These are phyloP conservation scores for Lophiostoma macrostomum DNA, from an alignment of 495 filamentous ascomycete genomes.

Conservation along the genomic window DNA sequence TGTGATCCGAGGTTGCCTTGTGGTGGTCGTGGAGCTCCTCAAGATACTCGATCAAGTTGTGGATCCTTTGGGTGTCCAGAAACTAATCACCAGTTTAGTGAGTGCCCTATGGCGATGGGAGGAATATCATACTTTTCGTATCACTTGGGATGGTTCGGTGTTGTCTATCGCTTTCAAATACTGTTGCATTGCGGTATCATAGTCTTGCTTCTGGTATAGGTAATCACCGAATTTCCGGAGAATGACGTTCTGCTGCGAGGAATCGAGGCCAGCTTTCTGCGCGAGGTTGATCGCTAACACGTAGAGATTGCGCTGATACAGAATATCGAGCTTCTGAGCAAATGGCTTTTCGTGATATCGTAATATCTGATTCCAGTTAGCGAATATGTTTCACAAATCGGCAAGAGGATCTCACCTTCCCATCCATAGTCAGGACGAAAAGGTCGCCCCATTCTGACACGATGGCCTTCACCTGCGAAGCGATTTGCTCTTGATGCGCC, in stretches of 20 bases:
- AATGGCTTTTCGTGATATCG: slow-evolving; percentile 91
- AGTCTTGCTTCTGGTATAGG: slow-evolving; percentile 91
- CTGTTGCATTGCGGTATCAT: slow-evolving; percentile 96
- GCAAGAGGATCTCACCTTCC: slow-evolving; percentile 60
- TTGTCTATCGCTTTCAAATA: slow-evolving; percentile 95
- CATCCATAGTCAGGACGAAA: slow-evolving; percentile 81
- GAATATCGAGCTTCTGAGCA: slow-evolving; percentile 85
- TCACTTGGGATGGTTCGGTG: slow-evolving; percentile 90
- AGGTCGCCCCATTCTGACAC: slow-evolving; percentile 90
- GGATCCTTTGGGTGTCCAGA: slow-evolving; percentile 91
- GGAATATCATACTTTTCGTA: slow-evolving; percentile 65
- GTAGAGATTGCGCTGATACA: slow-evolving; percentile 92
- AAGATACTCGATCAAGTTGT: slow-evolving; percentile 95
- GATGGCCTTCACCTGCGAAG: slow-evolving; percentile 72
- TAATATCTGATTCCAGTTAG: slow-evolving; percentile 55
- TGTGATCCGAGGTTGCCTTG: slow-evolving; percentile 92
- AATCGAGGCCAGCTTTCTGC: slow-evolving; percentile 77
- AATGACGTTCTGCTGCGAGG: slow-evolving; percentile 80
- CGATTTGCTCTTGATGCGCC: slow-evolving; percentile 79
- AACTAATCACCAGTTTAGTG: slow-evolving; percentile 53
- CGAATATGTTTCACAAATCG: neutral
- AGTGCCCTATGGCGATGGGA: neutral
- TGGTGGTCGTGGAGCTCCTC: slow-evolving; percentile 95
- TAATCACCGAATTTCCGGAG: slow-evolving; percentile 93
- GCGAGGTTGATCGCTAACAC: slow-evolving; percentile 89